Base-by-base conservation (phyloP, 768 basidiomycete genomes). In the Suillus brevipes region DNA sequence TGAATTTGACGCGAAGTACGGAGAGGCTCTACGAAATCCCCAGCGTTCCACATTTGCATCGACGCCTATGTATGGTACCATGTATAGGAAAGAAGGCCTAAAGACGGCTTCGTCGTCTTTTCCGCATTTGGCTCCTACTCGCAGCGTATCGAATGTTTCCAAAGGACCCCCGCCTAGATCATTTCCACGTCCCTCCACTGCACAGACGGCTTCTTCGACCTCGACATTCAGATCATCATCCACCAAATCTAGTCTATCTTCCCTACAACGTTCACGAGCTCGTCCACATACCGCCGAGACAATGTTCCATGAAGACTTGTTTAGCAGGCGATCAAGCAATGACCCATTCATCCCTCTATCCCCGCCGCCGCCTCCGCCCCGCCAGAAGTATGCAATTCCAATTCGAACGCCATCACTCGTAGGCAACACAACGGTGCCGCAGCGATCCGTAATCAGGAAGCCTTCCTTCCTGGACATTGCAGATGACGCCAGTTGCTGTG, bases 391-490 rank as follows among this genome's bases (percentile, higher is more conserved):
- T 40, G 16, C 53, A 31, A 56, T 10, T 37, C 12, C 53, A 42
- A 56, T 14, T 37, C 53, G n/a, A 38, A 47, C 28, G 13, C 37
- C 55, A 6, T 63, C 65, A 20, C 5, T 60, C 18, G 34, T 14
- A 20, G 67, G 76, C 25, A 84, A 84, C 58, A 80, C 77, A 62
- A 67, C 70, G n/a, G 70, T 80, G 52, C 81, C 80, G 64, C 82
- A 83, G 55, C 82, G 79, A 57, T 85, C 85, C 8, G 78, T 90
- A 65, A 83, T 88, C 78, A 81, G 81, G 70, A 89, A 90, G 71
- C 86, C 90, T 23, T 90, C 89, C 1, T 91, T 91, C 74, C 78
- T 91, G 57, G 88, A 90, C 42, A 89, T 91, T 64, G 60, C 53
- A 14, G 87, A 78, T 28, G 79, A 81, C 64, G 74, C 75, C 36